A percentile compares a stretch with the other conserved stretches of the same genome.
Evolutionary conservation across 495 filamentous ascomycete species (phyloP).

Genomic region (Talaromyces wortmannii): DNA sequence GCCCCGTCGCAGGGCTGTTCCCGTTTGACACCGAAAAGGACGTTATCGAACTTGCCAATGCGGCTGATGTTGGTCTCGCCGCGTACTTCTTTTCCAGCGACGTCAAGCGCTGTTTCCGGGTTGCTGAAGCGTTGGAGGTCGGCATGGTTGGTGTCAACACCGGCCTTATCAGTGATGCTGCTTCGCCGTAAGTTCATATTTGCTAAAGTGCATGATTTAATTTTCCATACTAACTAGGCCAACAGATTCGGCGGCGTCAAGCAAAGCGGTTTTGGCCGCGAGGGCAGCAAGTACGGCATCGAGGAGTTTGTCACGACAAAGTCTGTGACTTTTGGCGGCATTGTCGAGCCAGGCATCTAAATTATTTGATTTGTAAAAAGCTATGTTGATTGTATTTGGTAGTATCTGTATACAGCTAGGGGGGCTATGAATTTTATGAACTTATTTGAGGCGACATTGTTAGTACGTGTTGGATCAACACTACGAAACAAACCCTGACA

Average conservation of each 20-base stretch:
- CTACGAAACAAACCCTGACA: too few relatives aligned
- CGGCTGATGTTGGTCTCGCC: conserved; percentile 65
- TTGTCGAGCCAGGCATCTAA: conserved; percentile 44
- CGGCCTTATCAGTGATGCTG: conserved; percentile 24
- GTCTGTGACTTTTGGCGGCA: conserved; percentile 78
- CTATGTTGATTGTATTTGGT: too few relatives aligned
- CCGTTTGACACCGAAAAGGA: conserved; percentile 71
- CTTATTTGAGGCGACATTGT: too few relatives aligned
- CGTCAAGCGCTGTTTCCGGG: conserved; percentile 53
- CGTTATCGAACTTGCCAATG: conserved; percentile 65
- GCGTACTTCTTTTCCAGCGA: conserved; percentile 73
- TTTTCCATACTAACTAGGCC: not conserved
- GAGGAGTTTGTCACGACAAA: conserved; percentile 85
- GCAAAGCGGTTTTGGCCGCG: conserved; percentile 45
- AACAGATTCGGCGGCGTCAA: conserved; percentile 46
- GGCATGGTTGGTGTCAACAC: conserved; percentile 36
- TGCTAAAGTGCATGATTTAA: conserved; percentile 2
- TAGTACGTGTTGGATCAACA: too few relatives aligned
- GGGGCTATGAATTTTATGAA: too few relatives aligned
- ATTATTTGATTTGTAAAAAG: not conserved
- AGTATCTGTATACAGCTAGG: too few relatives aligned
- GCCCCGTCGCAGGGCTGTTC: conserved; percentile 68
- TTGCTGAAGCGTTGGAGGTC: conserved; percentile 65
- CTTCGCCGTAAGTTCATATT: conserved; percentile 7
- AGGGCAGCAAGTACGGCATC: conserved; percentile 80